Conservation (phyloP, 768 basidiomycete species). For the Serendipita sp. region DNA sequence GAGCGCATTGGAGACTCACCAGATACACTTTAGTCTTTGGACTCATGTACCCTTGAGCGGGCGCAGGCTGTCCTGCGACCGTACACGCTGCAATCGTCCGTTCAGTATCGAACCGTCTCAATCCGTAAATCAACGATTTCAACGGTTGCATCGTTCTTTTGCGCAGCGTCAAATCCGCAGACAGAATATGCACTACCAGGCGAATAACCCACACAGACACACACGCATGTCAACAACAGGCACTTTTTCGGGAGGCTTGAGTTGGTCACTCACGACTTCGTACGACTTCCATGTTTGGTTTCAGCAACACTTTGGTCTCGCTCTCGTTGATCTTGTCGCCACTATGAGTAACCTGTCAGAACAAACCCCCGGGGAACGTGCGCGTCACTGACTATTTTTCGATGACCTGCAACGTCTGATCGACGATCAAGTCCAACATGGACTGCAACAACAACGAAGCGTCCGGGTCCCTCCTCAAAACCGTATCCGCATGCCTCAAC, state of each 20-base stretch:
- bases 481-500: conserved; percentile 39
- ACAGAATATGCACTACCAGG: conserved; percentile 50
- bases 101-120: conserved; percentile 55
- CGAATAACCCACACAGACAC: background rate
- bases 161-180: conserved; percentile 56
- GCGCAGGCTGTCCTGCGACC: conserved; percentile 21
- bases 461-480: conserved; percentile 46
- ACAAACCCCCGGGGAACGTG: background rate
- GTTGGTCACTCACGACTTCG: conserved; percentile 28
- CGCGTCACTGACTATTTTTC: conserved; percentile 21
- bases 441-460: conserved; percentile 53
- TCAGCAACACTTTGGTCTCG: conserved; percentile 42
- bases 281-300: conserved; percentile 45
- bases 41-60: conserved; percentile 38
- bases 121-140: conserved; percentile 48
- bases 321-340: conserved; percentile 45
- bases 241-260: background rate
- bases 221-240: no score
- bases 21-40: conserved; percentile 54
- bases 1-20: conserved; percentile 18
- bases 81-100: conserved; percentile 38
- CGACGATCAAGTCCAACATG: conserved; percentile 50
- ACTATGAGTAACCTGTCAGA: background rate
- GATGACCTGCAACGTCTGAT: conserved; percentile 48
- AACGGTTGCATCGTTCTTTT: conserved; percentile 61